A percentile compares a stretch with the other conserved stretches of the same genome.
Evolutionary conservation across 2,329 filamentous ascomycete species (phyloP).

Genomic region (Diaporthe sp.): DNA sequence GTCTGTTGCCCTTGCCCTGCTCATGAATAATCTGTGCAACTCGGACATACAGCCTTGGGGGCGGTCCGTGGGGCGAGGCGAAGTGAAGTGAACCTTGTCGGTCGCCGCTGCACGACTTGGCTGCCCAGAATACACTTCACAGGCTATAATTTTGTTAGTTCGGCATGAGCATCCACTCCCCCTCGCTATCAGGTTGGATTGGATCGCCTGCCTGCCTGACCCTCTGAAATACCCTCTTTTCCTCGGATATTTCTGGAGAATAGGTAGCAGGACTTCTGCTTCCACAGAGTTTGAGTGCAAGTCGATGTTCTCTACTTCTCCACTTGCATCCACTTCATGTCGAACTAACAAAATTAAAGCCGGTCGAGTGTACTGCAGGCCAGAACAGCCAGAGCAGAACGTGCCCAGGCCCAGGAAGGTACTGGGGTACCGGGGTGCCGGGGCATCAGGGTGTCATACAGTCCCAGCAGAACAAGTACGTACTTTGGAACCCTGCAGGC

Average conservation of each 20-base stretch:
- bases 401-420: constrained; percentile 6
- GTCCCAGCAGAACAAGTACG: background rate
- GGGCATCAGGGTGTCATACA: background rate
- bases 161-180: too few relatives aligned
- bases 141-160: too few relatives aligned
- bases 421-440: background rate
- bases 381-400: background rate
- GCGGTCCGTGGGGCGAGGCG: constrained; percentile 29
- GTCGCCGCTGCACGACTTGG: constrained; percentile 24
- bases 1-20: background rate
- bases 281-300: too few relatives aligned
- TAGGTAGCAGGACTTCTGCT: too few relatives aligned
- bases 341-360: too few relatives aligned
- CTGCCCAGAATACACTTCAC: background rate
- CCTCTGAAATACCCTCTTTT: too few relatives aligned
- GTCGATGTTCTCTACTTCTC: too few relatives aligned
- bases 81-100: constrained; percentile 26
- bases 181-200: too few relatives aligned
- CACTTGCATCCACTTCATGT: too few relatives aligned
- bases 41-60: background rate
- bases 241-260: too few relatives aligned
- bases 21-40: constrained; percentile 27
- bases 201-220: too few relatives aligned
- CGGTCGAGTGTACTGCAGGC: too few relatives aligned
- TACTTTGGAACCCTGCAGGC: constrained; percentile 23